Evolutionary conservation across 495 filamentous ascomycete species (phyloP).

Genomic region (Daldinia childiae): DNA sequence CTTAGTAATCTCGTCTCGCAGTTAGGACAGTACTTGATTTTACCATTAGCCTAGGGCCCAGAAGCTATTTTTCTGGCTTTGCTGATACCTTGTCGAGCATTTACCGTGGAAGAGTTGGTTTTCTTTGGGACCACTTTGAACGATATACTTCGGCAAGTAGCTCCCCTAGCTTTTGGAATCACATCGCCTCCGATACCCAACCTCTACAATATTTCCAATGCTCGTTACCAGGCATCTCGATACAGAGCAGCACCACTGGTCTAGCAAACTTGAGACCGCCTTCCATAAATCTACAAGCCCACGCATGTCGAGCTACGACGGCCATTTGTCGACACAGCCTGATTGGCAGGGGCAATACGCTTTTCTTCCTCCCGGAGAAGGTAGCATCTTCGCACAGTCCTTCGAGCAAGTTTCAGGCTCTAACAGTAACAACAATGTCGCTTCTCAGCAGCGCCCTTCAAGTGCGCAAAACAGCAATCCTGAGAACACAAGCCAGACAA

Average conservation of each 20-base stretch:
- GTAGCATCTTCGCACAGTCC: constrained; percentile 57
- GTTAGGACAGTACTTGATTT: constrained; percentile 12
- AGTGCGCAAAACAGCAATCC: constrained; percentile 49
- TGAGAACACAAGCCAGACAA: constrained; percentile 48
- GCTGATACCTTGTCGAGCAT: constrained; percentile 7
- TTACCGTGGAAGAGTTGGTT: constrained; percentile 11
- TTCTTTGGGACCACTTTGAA: constrained; percentile 20
- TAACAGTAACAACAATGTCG: constrained; percentile 52
- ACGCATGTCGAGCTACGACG: constrained; percentile 69
- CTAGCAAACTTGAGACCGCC: constrained; percentile 64
- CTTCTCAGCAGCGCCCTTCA: constrained; percentile 55
- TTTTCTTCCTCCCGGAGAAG: constrained; percentile 62
- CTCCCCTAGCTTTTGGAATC: constrained; percentile 23
- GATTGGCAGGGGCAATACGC: constrained; percentile 69
- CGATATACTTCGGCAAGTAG: constrained; percentile 31
- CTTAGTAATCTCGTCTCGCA: constrained; percentile 9
- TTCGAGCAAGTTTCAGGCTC: constrained; percentile 59
- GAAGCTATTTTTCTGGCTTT: constrained; percentile 16
- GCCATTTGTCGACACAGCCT: constrained; percentile 63
- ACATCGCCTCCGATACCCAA: constrained; percentile 32
- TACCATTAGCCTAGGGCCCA: constrained; percentile 12
- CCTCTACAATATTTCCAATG: constrained; percentile 60
- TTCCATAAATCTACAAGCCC: constrained; percentile 61
- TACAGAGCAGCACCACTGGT: constrained; percentile 67
- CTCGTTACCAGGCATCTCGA: constrained; percentile 67